Evolutionary conservation across 164 flowering plant genomes (phyloP).

Genomic region (Annona squamosa): DNA sequence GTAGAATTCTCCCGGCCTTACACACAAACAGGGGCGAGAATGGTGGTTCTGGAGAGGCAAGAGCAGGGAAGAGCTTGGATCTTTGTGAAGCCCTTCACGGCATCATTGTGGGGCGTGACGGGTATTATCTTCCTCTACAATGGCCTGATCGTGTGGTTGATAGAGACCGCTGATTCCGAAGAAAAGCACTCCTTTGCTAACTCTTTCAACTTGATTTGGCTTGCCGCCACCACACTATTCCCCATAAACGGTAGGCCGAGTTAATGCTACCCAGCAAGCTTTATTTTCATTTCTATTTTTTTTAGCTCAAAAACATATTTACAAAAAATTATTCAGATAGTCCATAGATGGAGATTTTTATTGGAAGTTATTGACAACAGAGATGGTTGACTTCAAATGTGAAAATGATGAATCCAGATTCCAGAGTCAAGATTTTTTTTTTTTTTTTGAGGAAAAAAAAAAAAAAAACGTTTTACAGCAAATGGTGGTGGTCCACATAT

Average conservation of each 20-base stretch:
- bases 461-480: too few relatives aligned
- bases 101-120: slow-evolving; percentile 23
- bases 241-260: slow-evolving; percentile 24
- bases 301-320: not conserved
- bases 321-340: too few relatives aligned
- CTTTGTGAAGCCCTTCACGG: slow-evolving; percentile 22
- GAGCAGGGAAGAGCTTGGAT: slow-evolving; percentile 5
- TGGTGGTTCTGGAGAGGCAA: slow-evolving; percentile 6
- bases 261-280: not conserved
- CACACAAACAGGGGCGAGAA: slow-evolving; percentile 22
- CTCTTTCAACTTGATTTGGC: slow-evolving; percentile 21
- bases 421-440: too few relatives aligned
- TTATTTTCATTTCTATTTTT: not conserved
- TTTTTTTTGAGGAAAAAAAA: too few relatives aligned
- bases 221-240: slow-evolving; percentile 27
- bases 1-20: slow-evolving; percentile 37
- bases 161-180: slow-evolving; percentile 20
- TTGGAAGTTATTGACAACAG: too few relatives aligned
- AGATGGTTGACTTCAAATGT: too few relatives aligned
- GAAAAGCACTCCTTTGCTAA: slow-evolving; percentile 14
- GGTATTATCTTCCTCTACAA: slow-evolving; percentile 14
- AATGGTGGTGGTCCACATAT: too few relatives aligned
- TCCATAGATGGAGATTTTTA: too few relatives aligned
- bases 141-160: slow-evolving; percentile 32
- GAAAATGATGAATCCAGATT: too few relatives aligned